Evolutionary conservation across 1,139 yeast genomes (phyloP).

Genomic region (Diutina pseudorugosa): DNA sequence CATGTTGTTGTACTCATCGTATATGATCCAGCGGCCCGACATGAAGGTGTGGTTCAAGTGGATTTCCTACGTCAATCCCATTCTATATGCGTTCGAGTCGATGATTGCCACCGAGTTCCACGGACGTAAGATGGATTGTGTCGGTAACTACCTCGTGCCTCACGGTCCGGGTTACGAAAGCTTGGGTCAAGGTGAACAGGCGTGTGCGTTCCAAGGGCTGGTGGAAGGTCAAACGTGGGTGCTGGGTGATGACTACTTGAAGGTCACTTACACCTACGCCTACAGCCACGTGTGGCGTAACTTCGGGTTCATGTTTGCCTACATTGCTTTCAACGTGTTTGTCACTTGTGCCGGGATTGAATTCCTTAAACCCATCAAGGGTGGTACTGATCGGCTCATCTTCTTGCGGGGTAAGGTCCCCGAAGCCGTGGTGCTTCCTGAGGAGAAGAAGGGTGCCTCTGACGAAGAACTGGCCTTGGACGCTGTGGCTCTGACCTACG

Average conservation of each 20-base stretch:
- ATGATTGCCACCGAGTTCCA: conserved; percentile 53
- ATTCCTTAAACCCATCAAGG: conserved; percentile 8
- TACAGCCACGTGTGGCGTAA: conserved; percentile 38
- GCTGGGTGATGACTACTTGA: conserved; percentile 32
- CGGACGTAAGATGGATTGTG: conserved; percentile 30
- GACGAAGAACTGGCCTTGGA: conserved; percentile 11
- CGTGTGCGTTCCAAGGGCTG: conserved; percentile 20
- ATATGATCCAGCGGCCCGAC: conserved; percentile 36
- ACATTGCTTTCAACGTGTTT: conserved; percentile 21
- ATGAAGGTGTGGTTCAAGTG: conserved; percentile 75
- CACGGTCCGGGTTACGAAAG: conserved; percentile 13
- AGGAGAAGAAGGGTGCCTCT: conserved; percentile 3
- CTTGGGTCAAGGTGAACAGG: conserved; percentile 5
- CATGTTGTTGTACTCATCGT: conserved; percentile 64
- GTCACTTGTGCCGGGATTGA: conserved; percentile 26
- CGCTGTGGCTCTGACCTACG: conserved; percentile 3
- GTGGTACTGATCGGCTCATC: conserved; percentile 47
- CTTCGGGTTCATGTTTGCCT: conserved; percentile 35
- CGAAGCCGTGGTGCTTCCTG: conserved; percentile 10
- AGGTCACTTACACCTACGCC: conserved; percentile 21
- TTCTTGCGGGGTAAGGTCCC: conserved; percentile 47
- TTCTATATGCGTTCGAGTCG: conserved; percentile 58
- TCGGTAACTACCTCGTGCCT: conserved; percentile 13
- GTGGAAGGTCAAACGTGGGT: conserved; percentile 24
- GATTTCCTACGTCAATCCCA: conserved; percentile 65